A percentile compares a stretch with the other conserved stretches of the same genome.
These are phyloP conservation scores for Colletotrichum sp. DNA, from an alignment of 2,329 filamentous ascomycete genomes.

Conservation along the genomic window DNA sequence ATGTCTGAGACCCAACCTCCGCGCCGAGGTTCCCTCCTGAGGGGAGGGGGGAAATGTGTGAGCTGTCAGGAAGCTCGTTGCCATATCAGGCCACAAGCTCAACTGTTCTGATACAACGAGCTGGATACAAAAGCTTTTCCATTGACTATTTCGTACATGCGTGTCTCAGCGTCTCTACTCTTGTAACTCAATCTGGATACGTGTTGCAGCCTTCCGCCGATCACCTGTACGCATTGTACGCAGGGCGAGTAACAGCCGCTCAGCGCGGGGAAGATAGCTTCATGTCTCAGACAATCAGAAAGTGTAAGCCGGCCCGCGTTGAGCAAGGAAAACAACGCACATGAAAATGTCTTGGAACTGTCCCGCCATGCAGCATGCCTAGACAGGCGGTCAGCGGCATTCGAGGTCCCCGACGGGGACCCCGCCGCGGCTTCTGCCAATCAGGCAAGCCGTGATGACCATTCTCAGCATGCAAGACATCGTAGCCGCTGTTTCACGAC, in stretches of 20 bases:
- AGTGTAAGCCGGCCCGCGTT: background rate
- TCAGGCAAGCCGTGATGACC: background rate
- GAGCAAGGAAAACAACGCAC: background rate
- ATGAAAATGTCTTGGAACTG: background rate
- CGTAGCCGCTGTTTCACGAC: background rate
- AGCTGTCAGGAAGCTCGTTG: background rate
- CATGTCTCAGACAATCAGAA: background rate
- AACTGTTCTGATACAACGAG: background rate
- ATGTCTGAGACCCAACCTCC: background rate
- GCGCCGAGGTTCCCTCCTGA: background rate
- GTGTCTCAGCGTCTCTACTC: background rate
- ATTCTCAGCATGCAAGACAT: background rate
- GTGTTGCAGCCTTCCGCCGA: background rate
- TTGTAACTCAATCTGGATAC: background rate
- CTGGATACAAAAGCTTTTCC: background rate
- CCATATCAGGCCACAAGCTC: background rate
- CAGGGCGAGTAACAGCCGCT: background rate
- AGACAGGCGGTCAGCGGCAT: background rate
- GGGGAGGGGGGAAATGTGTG: background rate
- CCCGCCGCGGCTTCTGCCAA: background rate
- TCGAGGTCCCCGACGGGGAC: background rate
- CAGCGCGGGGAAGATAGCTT: background rate
- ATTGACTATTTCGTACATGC: background rate
- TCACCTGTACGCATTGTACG: background rate
- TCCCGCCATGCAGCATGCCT: background rate